Base-by-base conservation (phyloP, 148 eudicot species). In the Arctostaphylos glauca region DNA sequence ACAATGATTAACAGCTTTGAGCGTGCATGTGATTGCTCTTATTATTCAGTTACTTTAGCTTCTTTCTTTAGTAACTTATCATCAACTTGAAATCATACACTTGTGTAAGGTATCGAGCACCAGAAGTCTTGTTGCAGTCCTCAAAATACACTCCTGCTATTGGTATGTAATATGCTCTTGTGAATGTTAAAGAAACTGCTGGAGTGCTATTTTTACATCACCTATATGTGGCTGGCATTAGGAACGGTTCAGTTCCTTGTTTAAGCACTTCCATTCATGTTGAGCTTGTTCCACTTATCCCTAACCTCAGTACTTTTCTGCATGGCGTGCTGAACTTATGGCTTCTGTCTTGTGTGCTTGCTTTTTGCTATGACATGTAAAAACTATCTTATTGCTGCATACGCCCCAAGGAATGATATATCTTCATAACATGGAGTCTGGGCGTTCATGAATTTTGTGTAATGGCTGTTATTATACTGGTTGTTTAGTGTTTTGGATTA, bases 31-130 rank as follows among this genome's bases (percentile, higher is more conserved):
- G 18, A 74, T 56, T 44, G 47, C 71, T 55, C 58, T 56, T 12
- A 43, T 58, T 54, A 19, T 10, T 78, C 60, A 23, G 6, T 47
- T 66, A 6, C 56, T 81, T 58, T 9, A 13, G 54, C 50, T 67
- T 15, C 25, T 38, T 81, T 64, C 50, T 67, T 41, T 76, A 8
- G 79, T 68, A 46, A 50, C 18, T 62, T 67, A 3, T 64, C 54
- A 53, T 71, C 78, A 77, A 25, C 72, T 56, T 46, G 76, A 72
- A 75, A 53, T 48, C 55, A n/a, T 84, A 46, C 70, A 23, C 81
- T 74, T 88, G 48, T 81, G 23, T 31, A 71, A 96, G 99, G 99
- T 96, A 96, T 77, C 97, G 99, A 79, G 99, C 99, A 80, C 99
- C 99, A 44, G 99, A 96, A 86, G 97, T 96, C 44, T 86, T 96